Conservation (phyloP, 2,329 filamentous ascomycete genomes). For the Aschersonia sp. region DNA sequence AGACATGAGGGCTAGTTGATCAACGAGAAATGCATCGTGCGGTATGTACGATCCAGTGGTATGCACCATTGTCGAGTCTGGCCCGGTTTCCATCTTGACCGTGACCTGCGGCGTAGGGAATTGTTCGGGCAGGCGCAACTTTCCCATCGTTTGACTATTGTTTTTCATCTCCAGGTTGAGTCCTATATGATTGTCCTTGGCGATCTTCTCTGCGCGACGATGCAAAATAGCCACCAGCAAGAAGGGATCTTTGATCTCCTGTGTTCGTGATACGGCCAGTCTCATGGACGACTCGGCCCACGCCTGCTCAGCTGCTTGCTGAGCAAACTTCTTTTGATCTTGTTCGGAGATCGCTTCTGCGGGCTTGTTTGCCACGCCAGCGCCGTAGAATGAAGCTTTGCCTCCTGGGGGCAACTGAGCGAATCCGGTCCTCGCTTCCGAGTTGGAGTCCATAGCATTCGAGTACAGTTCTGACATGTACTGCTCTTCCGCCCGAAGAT, state of each 20-base stretch:
- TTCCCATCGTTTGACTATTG: conserved; percentile 25
- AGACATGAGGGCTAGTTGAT: conserved; percentile 71
- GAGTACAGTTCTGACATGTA: conserved; percentile 57
- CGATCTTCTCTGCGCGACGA: conserved; percentile 42
- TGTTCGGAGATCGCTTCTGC: conserved; percentile 27
- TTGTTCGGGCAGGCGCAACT: conserved; percentile 33
- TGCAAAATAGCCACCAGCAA: conserved; percentile 47
- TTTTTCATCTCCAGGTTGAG: conserved; percentile 42
- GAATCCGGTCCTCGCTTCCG: conserved; percentile 36
- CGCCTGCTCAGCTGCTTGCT: conserved; percentile 48
- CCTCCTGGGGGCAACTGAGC: conserved; percentile 35
- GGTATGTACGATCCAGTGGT: conserved; percentile 58
- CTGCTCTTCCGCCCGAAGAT: conserved; percentile 75
- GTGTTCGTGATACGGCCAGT: conserved; percentile 43
- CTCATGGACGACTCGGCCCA: conserved; percentile 51
- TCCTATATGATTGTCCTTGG: conserved; percentile 39
- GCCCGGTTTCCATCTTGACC: conserved; percentile 38
- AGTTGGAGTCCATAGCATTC: conserved; percentile 26
- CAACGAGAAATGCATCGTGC: conserved; percentile 60
- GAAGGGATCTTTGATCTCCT: conserved; percentile 63
- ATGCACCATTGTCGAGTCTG: conserved; percentile 47
- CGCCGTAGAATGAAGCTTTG: conserved; percentile 46
- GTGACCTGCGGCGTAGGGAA: conserved; percentile 37
- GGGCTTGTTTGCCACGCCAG: conserved; percentile 51
- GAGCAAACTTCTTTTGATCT: conserved; percentile 48